These are phyloP conservation scores for Hypoxylon intermedium DNA, from an alignment of 495 filamentous ascomycete genomes.

Conservation along the genomic window DNA sequence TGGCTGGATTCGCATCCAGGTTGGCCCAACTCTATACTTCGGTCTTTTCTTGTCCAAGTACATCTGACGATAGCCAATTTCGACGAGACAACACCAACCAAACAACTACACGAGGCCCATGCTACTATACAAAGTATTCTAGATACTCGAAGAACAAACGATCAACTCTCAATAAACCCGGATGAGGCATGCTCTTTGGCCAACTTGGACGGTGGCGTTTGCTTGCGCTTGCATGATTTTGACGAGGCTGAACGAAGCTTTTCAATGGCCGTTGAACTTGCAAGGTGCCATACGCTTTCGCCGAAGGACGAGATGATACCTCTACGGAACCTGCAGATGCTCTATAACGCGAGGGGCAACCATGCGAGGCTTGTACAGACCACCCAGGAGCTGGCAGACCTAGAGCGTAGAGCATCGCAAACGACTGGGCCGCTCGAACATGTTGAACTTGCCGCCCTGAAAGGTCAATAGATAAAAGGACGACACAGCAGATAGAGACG, in stretches of 20 bases:
- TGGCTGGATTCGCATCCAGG: conserved; percentile 8
- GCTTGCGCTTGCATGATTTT: conserved; percentile 1
- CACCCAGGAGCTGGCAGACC: background rate
- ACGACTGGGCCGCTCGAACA: background rate
- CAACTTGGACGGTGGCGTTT: conserved; percentile 1
- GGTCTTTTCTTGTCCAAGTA: conserved; percentile 15
- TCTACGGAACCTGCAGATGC: conserved; percentile 3
- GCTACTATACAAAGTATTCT: conserved; percentile 10
- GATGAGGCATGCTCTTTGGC: conserved; percentile 10
- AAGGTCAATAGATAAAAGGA: background rate
- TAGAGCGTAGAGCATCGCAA: conserved; percentile 4
- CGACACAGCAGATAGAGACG: background rate
- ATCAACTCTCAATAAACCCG: conserved; percentile 4
- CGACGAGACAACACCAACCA: conserved; percentile 5
- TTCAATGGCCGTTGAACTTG: background rate
- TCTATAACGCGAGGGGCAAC: conserved; percentile 4
- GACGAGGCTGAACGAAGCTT: conserved; percentile 1
- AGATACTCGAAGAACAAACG: background rate
- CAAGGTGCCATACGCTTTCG: background rate
- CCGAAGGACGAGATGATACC: conserved; percentile 7
- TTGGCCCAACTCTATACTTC: conserved; percentile 13
- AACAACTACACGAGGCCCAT: conserved; percentile 10
- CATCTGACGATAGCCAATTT: conserved; percentile 14
- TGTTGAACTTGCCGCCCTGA: too few relatives aligned
- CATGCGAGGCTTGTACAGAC: background rate